These are phyloP conservation scores for Mortierella sp. DNA, from an alignment of 371 early-diverging fungal genomes.

Conservation along the genomic window DNA sequence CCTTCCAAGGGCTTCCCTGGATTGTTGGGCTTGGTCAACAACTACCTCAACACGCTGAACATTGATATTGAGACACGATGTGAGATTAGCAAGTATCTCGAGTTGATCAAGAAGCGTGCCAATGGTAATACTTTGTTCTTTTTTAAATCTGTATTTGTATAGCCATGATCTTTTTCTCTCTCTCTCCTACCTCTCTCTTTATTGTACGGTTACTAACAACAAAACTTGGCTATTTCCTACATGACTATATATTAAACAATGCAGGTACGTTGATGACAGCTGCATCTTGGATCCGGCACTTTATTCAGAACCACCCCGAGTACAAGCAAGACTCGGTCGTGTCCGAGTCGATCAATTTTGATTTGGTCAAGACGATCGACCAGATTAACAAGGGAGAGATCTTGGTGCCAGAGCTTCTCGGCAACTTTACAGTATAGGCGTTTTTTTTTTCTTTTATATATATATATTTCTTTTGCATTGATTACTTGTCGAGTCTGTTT, in stretches of 20 bases:
- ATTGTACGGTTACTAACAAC: no score
- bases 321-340: constrained; percentile 96
- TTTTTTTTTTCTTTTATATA: constrained; percentile 2
- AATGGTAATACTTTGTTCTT: constrained; percentile 66
- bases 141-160: neutral
- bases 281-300: constrained; percentile 93
- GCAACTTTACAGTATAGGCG: constrained; percentile 44
- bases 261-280: constrained; percentile 76
- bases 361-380: constrained; percentile 79
- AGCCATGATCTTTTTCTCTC: neutral
- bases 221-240: neutral
- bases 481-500: no score
- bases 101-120: constrained; percentile 86
- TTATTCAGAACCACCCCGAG: constrained; percentile 88
- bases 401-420: constrained; percentile 67
- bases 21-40: constrained; percentile 82
- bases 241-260: constrained; percentile 18
- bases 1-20: constrained; percentile 82
- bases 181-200: neutral
- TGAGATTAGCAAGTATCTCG: constrained; percentile 79
- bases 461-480: no score
- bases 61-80: constrained; percentile 75
- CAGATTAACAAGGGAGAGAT: constrained; percentile 74
- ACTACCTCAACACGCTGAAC: constrained; percentile 80
- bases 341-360: constrained; percentile 84